phyloP scores from a whole-genome alignment of 495 filamentous ascomycete genomes.

The Tuber umbilicatum region DNA sequence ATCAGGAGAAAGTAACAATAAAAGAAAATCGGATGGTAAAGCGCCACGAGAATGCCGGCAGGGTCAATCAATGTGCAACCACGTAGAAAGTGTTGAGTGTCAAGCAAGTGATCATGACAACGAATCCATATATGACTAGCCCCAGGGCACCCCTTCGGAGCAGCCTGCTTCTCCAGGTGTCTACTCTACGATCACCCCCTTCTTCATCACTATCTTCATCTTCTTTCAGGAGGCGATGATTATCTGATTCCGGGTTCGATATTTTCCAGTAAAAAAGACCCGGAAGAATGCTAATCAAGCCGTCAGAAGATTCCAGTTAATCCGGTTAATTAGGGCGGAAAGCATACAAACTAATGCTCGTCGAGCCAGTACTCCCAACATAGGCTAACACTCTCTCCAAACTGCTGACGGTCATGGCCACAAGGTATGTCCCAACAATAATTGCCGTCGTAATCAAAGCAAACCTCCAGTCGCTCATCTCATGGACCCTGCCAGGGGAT shows the following conservation, averaged over 20 bases:
- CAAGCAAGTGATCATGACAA: conserved; percentile 87
- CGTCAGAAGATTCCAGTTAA: conserved; percentile 4
- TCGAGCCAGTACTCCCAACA: conserved; percentile 88
- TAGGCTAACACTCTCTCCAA: conserved; percentile 88
- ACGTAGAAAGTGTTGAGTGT: conserved; percentile 67
- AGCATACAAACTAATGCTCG: conserved; percentile 71
- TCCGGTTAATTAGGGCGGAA: not conserved
- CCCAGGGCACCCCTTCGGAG: conserved; percentile 66
- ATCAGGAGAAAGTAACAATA: not conserved
- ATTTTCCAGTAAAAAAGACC: conserved; percentile 99
- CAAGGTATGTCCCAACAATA: conserved; percentile 72
- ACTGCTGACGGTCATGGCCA: conserved; percentile 82
- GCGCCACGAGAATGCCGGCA: not conserved
- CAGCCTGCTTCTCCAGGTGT: conserved; percentile 47
- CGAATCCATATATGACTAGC: conserved; percentile 71
- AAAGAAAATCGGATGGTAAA: not conserved
- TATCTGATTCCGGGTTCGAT: conserved; percentile 69
- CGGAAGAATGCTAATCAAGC: conserved; percentile 59
- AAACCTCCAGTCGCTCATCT: conserved; percentile 82
- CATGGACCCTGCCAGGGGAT: conserved; percentile 39
- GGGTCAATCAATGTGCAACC: conserved; percentile 19
- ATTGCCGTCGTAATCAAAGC: conserved; percentile 81
- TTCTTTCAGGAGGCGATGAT: conserved; percentile 77
- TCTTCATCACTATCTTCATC: conserved; percentile 71
- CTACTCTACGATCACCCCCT: conserved; percentile 44